Percentiles rank a stretch among this genome's conserved stretches.
Conservation (phyloP, 106 monocot species). For the Dioscorea zingiberensis region DNA sequence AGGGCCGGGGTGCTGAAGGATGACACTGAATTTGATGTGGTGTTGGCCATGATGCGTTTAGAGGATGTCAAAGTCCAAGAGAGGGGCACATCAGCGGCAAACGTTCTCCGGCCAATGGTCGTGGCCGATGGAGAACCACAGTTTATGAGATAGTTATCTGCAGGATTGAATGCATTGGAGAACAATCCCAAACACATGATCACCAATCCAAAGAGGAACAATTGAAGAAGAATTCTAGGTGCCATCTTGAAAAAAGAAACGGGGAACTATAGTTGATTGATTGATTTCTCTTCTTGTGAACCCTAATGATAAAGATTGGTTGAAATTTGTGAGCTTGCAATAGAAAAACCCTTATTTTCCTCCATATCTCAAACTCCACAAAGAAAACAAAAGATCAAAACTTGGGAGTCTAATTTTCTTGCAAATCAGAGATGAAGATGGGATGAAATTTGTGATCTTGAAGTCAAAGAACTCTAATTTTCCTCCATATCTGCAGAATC, state of each 20-base stretch:
- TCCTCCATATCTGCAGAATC: not conserved
- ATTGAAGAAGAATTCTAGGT: not conserved
- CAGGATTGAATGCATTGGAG: slow-evolving; percentile 33
- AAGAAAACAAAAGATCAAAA: not conserved
- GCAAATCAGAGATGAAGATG: too few relatives aligned
- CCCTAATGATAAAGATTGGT: not conserved
- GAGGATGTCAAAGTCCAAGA: slow-evolving; percentile 29
- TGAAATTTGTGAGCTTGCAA: too few relatives aligned
- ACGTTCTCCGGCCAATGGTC: slow-evolving; percentile 24
- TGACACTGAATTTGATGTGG: slow-evolving; percentile 26
- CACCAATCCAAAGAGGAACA: not conserved
- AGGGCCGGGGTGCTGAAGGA: slow-evolving; percentile 26
- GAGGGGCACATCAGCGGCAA: slow-evolving; percentile 34
- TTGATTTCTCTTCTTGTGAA: not conserved
- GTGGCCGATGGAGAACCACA: slow-evolving; percentile 57
- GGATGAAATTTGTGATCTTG: too few relatives aligned
- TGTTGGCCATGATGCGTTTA: slow-evolving; percentile 22
- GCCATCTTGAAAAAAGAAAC: slow-evolving; percentile 7
- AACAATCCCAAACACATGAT: not conserved
- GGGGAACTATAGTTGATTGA: not conserved
- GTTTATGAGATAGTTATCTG: slow-evolving; percentile 72
- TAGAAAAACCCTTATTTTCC: not conserved
- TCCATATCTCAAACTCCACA: not conserved
- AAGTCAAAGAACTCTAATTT: not conserved
- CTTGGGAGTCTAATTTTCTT: too few relatives aligned